phyloP scores from a whole-genome alignment of 2,329 filamentous ascomycete genomes.

The Cucurbitaria berberidis region DNA sequence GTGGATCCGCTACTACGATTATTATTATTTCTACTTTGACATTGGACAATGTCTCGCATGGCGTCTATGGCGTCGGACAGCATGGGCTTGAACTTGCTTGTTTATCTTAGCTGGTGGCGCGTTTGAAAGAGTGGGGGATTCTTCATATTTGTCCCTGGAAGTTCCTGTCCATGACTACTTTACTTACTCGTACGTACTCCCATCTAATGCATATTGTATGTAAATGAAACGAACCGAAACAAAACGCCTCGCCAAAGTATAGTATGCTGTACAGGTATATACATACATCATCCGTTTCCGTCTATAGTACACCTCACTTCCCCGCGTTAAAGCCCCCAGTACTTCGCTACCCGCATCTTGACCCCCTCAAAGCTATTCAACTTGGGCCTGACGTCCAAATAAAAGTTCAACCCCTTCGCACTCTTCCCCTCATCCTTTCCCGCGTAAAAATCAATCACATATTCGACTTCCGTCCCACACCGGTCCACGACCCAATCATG shows the following conservation, averaged over 20 bases:
- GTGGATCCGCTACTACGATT: too few relatives aligned
- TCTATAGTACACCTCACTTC: background rate
- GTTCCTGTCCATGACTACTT: background rate
- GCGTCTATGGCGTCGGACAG: background rate
- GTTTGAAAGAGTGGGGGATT: background rate
- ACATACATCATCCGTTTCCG: too few relatives aligned
- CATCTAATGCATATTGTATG: background rate
- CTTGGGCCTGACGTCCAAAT: conserved; percentile 69
- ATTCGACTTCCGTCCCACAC: conserved; percentile 84
- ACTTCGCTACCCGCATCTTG: conserved; percentile 60
- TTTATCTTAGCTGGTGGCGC: too few relatives aligned
- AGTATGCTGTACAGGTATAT: background rate
- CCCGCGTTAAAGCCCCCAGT: conserved; percentile 53
- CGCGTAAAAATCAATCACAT: conserved; percentile 97
- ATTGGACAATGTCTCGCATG: background rate
- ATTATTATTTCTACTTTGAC: too few relatives aligned
- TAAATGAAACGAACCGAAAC: background rate
- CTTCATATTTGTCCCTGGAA: background rate
- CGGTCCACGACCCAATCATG: conserved; percentile 98
- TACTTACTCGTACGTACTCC: background rate
- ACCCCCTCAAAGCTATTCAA: conserved; percentile 67
- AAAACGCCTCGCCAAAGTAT: background rate
- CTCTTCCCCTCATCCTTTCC: conserved; percentile 61
- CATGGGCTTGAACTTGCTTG: background rate
- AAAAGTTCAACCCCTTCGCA: conserved; percentile 64